These are phyloP conservation scores for Sporothrix pseudoabietina DNA, from an alignment of 2,329 filamentous ascomycete species.

Conservation along the genomic window DNA sequence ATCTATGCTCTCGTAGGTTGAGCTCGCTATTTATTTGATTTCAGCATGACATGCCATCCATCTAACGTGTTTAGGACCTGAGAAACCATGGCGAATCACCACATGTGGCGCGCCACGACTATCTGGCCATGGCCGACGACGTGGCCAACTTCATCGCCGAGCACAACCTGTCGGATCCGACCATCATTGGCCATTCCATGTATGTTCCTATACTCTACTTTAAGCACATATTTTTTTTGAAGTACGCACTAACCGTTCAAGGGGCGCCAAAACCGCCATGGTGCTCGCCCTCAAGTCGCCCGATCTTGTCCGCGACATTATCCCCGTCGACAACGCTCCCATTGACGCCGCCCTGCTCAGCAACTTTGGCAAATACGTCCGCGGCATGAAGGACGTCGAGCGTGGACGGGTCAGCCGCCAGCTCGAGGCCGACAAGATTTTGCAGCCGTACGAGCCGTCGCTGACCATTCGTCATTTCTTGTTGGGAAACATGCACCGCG, in stretches of 20 bases:
- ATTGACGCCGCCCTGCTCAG: constrained; percentile 74
- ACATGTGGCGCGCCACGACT: constrained; percentile 75
- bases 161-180: constrained; percentile 69
- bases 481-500: constrained; percentile 76
- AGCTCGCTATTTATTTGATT: not conserved
- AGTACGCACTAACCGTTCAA: not conserved
- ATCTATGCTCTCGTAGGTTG: constrained; percentile 77
- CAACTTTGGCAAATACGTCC: constrained; percentile 78
- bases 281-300: constrained; percentile 74
- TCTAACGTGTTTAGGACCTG: constrained; percentile 63
- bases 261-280: constrained; percentile 94
- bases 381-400: constrained; percentile 82
- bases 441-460: constrained; percentile 72
- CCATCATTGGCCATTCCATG: constrained; percentile 94
- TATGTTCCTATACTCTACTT: constrained; percentile 44
- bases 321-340: constrained; percentile 91
- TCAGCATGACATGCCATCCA: not conserved
- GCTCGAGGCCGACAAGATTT: constrained; percentile 76
- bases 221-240: not conserved
- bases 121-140: constrained; percentile 78
- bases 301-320: constrained; percentile 66
- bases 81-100: constrained; percentile 92
- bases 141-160: constrained; percentile 75
- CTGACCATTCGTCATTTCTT: constrained; percentile 86
- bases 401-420: constrained; percentile 66